Evolutionary conservation across 768 basidiomycete genomes (phyloP), one percentile per base, ranked within the genome.

Genomic region (Paxillus involutus): DNA sequence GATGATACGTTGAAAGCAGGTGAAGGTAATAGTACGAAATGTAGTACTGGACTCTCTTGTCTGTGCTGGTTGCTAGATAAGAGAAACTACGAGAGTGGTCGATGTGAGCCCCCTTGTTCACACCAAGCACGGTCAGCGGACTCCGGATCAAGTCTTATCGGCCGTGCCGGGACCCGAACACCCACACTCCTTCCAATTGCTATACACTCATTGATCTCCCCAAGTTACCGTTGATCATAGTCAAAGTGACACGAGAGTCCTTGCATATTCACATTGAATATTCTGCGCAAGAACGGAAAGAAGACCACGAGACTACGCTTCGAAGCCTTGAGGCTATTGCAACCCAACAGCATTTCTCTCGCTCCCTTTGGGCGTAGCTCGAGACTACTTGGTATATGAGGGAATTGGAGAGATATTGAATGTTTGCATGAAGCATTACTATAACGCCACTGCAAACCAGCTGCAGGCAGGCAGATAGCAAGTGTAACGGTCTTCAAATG

Each of bases 51-150:
- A 12, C 5, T 39, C 14, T 26, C 26, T 37, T 41, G 24, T 40
- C 26, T 39, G 13, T 29, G 12, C 36, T 40, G 24, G 24, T 50
- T 50, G 49, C 42, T 39, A 50, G 49, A 50, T 50, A 50, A 29
- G 6, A 10, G 37, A 6, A 13, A n/a, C 6, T 26, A 39, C 13
- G 2, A 26, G 26, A 26, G 26, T 5, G 26, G 21, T 21, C 21
- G 21, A 21, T 21, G 21, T 21, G 21, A 21, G 21, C 21, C 21
- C 3, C 3, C 26, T 3, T 26, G 26, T 26, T 26, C 26, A 26
- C 21, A 21, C 21, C 21, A 21, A 21, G 2, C n/a, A n/a, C 4
- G 26, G 26, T 26, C 6, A 5, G 26, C 26, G 26, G 26, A 26
- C 4, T 26, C 26, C 26, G 26, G 26, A 26, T 26, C 26, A 5